Evolutionary conservation across 208 protist species (phyloP), one percentile per base, ranked within the genome.

Genomic region (Acanthamoeba sp.): DNA sequence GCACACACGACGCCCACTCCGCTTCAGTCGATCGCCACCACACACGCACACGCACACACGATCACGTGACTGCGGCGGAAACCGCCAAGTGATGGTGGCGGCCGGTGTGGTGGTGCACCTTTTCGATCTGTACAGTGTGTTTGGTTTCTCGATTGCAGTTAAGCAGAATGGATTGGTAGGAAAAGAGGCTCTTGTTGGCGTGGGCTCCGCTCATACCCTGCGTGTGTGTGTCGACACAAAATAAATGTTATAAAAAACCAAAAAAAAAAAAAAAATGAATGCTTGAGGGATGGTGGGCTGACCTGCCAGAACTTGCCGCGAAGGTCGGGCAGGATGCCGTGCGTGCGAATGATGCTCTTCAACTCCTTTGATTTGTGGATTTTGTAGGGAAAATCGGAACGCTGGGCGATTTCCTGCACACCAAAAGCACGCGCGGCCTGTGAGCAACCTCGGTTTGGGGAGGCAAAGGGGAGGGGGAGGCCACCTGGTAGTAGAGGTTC

Each of bases 61-160:
- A 50, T 50, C n/a, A n/a, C n/a, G n/a, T n/a, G n/a, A n/a, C n/a
- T n/a, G n/a, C n/a, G n/a, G n/a, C n/a, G n/a, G n/a, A n/a, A n/a
- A n/a, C n/a, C n/a, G n/a, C n/a, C n/a, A n/a, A n/a, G n/a, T n/a
- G n/a, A n/a, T n/a, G n/a, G n/a, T n/a, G n/a, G n/a, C n/a, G n/a
- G n/a, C n/a, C n/a, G n/a, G n/a, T n/a, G n/a, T n/a, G n/a, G n/a
- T n/a, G n/a, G n/a, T n/a, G n/a, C n/a, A 93, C 88, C 64, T 93
- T 93, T 71, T 93, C 88, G 38, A 93, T 93, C 36, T 93, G 88
- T 80, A 82, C 64, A 93, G 88, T 93, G 62, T 93, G 88, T 57
- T 93, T 71, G 62, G 88, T 80, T 80, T 93, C 66, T 80, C 64
- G 57, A 27, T 52, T 93, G 42, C 88, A 93, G 34, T 71, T 78